Base-by-base conservation (phyloP, 2,329 filamentous ascomycete genomes). In the Hysterium pulicare region DNA sequence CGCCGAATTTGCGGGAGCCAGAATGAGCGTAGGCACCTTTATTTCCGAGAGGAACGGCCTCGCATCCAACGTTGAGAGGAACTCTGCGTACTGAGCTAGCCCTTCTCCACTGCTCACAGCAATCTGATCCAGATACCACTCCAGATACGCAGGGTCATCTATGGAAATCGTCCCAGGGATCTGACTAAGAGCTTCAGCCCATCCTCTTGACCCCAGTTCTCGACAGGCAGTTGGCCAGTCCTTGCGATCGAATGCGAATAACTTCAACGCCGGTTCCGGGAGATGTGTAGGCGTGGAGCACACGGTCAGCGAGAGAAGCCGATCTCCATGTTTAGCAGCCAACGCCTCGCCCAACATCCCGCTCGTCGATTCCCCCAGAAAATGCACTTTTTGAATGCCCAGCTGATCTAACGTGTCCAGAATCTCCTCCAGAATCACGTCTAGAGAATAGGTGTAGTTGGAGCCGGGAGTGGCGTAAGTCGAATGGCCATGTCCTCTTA, bases 361-460 rank as follows among this genome's bases (percentile, higher is more conserved):
- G 0, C 55, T 52, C 1, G 64, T 67, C 11, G 52, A 58, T 33
- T 68, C 64, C 3, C 64, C 60, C 4, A 67, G 47, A 40, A 64
- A 66, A 41, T 67, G 65, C 4, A 62, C 54, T 23, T 56, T 60
- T 13, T 54, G 24, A 2, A 66, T 33, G 1, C 49, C 51, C 6
- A 67, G 43, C 32, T 63, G 57, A 41, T 68, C 61, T 6, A 67
- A 43, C 11, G 61, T 66, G 38, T 68, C 62, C 2, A 64, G 32
- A 9, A 67, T 55, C 31, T 67, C 64, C 2, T 38, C 49, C 5
- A 65, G 8, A 3, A 68, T 57, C 2, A 57, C 59, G n/a, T 62
- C 48, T 3, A 56, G 9, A 2, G 41, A 35, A 28, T 62, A 62
- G 0, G 43, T 33, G 34, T 62, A 61, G 24, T 28, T 28, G 24